These are phyloP conservation scores for Neurospora sp. DNA, from an alignment of 495 filamentous ascomycete species.

Conservation along the genomic window DNA sequence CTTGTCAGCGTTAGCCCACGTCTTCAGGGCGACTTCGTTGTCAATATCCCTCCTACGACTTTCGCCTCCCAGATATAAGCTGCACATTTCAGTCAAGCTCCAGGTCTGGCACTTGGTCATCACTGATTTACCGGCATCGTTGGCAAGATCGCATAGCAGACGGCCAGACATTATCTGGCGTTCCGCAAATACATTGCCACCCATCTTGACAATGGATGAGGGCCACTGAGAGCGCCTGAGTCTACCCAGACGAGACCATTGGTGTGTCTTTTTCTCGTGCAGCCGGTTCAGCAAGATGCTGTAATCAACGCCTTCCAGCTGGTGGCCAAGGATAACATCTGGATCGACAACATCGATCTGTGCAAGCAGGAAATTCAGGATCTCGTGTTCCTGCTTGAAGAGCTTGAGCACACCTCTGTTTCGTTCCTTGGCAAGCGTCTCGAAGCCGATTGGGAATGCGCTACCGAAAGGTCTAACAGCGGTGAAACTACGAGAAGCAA, in stretches of 20 bases:
- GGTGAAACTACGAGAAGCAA: conserved; percentile 85
- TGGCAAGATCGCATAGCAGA: conserved; percentile 86
- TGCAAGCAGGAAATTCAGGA: conserved; percentile 80
- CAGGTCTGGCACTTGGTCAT: conserved; percentile 97
- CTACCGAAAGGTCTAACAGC: conserved; percentile 71
- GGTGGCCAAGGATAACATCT: conserved; percentile 91
- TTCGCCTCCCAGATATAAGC: conserved; percentile 63
- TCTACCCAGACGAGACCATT: conserved; percentile 87
- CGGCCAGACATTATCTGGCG: conserved; percentile 82
- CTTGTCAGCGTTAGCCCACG: conserved; percentile 66
- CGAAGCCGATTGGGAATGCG: conserved; percentile 77
- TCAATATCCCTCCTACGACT: conserved; percentile 71
- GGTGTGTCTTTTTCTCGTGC: conserved; percentile 78
- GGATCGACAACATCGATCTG: conserved; percentile 81
- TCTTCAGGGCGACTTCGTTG: conserved; percentile 75
- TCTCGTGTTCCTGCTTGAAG: conserved; percentile 68
- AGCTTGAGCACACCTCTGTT: conserved; percentile 67
- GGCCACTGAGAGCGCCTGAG: conserved; percentile 82
- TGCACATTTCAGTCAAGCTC: conserved; percentile 96
- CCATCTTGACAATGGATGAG: conserved; percentile 71
- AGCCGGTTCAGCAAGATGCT: conserved; percentile 80
- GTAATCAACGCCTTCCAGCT: conserved; percentile 93
- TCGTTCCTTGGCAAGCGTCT: conserved; percentile 48
- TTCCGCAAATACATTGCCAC: conserved; percentile 84
- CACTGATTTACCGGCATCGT: conserved; percentile 93